Evolutionary conservation across 2,329 filamentous ascomycete species (phyloP), one percentile per base, ranked within the genome.

Genomic region (Fusarium sp.): DNA sequence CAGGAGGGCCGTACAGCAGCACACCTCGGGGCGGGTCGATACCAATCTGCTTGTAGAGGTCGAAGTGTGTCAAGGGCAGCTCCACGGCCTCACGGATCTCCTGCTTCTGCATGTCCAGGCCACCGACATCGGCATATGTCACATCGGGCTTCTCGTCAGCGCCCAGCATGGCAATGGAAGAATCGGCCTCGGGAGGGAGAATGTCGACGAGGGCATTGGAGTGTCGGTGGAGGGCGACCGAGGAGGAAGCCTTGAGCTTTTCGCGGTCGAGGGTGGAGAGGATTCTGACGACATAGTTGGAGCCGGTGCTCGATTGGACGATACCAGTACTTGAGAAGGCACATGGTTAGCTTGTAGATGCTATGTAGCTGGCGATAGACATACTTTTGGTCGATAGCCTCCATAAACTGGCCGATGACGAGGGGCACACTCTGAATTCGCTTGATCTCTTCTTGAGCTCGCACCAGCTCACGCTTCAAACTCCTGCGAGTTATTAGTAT

Each of bases 391-490:
- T 99, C 97, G 82, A 99, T 99, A 65, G 97, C 97, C 86, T 99
- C 97, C 97, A 99, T 99, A 82, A 99, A 99, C 85, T 99, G 97
- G 70, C 97, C 97, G 82, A 99, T 99, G 73, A 99, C 97, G 72
- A 99, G 87, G 32, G 97, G 97, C 64, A 99, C 97, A 84, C 95
- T 98, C 87, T 99, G 97, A 83, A 99, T 99, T 76, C 97, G 92
- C 89, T 99, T 99, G 87, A 99, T 99, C 87, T 99, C 97, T 84
- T 99, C 97, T 84, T 99, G 97, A 78, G 97, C 97, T 78, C 97
- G 92, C 65, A 99, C 96, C 61, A 99, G 90, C 88, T 99, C 97
- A 79, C 97, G 92, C 89, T 99, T 99, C 84, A 99, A 86, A 86
- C 95, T 98, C 87, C 95, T 95, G 78, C 50, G 70, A 14, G 58